Percentiles rank a stretch among this genome's conserved stretches.
phyloP scores from a whole-genome alignment of 768 basidiomycete species.

The Naganishia antarctica region DNA sequence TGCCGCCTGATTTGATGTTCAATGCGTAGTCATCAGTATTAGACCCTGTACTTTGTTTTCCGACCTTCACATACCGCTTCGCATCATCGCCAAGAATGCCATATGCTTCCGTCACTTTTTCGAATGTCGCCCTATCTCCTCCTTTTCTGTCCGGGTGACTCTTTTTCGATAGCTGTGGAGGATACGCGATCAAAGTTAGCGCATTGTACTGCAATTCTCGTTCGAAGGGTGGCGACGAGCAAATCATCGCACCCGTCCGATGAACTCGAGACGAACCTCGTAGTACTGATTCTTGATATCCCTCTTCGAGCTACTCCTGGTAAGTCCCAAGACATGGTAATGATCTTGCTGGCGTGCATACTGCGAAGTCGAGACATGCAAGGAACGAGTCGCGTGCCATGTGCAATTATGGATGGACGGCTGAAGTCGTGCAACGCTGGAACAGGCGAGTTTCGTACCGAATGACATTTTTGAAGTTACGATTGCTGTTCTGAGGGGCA shows the following conservation, averaged over 20 bases:
- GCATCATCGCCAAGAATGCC: conserved; percentile 42
- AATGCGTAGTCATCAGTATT: no score
- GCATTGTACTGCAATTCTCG: background rate
- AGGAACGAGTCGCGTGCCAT: background rate
- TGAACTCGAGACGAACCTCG: conserved; percentile 37
- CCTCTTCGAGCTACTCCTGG: conserved; percentile 39
- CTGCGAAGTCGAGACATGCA: background rate
- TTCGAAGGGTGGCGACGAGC: no score
- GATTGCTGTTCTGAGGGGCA: background rate
- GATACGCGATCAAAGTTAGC: no score
- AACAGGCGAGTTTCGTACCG: background rate
- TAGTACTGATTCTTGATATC: conserved; percentile 49
- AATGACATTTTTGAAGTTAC: background rate
- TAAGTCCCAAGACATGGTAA: conserved; percentile 41
- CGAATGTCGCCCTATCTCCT: conserved; percentile 40
- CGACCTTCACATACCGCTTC: conserved; percentile 37
- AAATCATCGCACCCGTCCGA: no score
- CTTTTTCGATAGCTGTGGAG: conserved; percentile 42
- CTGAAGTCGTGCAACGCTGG: background rate
- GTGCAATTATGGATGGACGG: background rate
- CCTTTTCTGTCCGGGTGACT: conserved; percentile 46
- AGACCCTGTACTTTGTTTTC: no score
- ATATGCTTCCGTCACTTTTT: conserved; percentile 47
- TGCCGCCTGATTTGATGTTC: background rate
- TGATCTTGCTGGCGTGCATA: conserved; percentile 28